Evolutionary conservation across 768 basidiomycete genomes (phyloP).

Genomic region (Lentinula sp.): DNA sequence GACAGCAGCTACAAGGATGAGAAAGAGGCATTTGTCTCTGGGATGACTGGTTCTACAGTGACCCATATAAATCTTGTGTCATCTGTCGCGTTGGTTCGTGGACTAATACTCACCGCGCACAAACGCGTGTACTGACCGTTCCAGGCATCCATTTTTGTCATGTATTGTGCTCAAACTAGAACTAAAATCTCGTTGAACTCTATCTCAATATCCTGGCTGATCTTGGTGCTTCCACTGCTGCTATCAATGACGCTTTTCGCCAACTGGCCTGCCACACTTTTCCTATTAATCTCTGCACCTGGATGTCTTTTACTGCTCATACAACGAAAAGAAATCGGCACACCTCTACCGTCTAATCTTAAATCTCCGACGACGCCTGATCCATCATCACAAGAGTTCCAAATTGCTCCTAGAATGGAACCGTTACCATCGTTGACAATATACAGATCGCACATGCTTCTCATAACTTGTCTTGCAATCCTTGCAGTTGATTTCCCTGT

Average conservation of each 20-base stretch:
- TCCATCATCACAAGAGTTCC: constrained; percentile 11
- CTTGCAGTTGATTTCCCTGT: constrained; percentile 94
- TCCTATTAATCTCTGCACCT: constrained; percentile 39
- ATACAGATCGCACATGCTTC: constrained; percentile 92
- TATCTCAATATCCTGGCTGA: constrained; percentile 48
- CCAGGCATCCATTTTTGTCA: background rate
- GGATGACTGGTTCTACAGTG: constrained; percentile 65
- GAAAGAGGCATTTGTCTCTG: constrained; percentile 81
- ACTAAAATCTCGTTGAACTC: constrained; percentile 39
- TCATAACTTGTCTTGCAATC: constrained; percentile 86
- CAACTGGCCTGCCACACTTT: constrained; percentile 45
- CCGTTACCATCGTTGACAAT: constrained; percentile 74
- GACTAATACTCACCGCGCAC: background rate
- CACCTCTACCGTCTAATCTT: constrained; percentile 45
- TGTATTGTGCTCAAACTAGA: constrained; percentile 43
- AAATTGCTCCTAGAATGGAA: constrained; percentile 18
- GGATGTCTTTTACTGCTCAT: constrained; percentile 38
- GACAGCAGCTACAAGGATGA: constrained; percentile 53
- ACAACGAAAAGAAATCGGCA: constrained; percentile 33
- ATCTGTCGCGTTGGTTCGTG: constrained; percentile 55
- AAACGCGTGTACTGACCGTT: background rate
- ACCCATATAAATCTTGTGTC: constrained; percentile 64
- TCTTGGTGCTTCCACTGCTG: constrained; percentile 73
- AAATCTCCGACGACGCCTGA: constrained; percentile 14
- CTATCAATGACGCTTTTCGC: constrained; percentile 78